Base-by-base conservation (phyloP, 2,329 filamentous ascomycete species). In the Nectriaceae sp. region DNA sequence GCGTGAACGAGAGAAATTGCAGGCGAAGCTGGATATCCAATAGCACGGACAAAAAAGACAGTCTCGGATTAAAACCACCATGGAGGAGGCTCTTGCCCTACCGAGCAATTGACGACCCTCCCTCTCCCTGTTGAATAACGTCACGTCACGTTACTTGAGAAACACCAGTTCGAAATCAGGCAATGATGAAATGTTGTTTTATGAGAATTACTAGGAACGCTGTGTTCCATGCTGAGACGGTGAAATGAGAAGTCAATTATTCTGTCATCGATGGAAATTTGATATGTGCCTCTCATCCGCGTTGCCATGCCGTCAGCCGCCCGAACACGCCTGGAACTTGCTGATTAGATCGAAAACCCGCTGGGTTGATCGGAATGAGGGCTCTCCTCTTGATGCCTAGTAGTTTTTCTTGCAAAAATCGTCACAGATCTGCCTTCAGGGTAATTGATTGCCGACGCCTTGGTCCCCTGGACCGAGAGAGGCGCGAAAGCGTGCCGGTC, bases 361-460 rank as follows among this genome's bases (percentile, higher is more conserved):
- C 11, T 5, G 8, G 8, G 56, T 44, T 57, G 58, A 61, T 61
- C 56, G 48, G 42, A 40, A 54, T 22, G 47, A 49, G 52, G 46
- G 48, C 31, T 43, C 42, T 36, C 20, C 36, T 33, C 26, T 50
- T 41, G n/a, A n/a, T n/a, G n/a, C n/a, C n/a, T n/a, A n/a, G n/a
- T n/a, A n/a, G n/a, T n/a, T n/a, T n/a, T 35, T 43, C 42, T 29
- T 6, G 24, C 6, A 29, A 13, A 29, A 29, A 48, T 46, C 45
- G 36, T 35, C 19, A 35, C 40, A 45, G 45, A 21, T 50, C 29
- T 31, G 22, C 31, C 40, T 47, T 40, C 44, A 57, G 46, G 24
- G 46, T 50, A 29, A 29, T 29, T 29, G 55, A 53, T 46, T 56
- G 42, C 54, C 52, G 56, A 49, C 52, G 47, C 46, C 20, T 46